Base-by-base conservation (phyloP, 805 yeast species). In the Metahyphopichia silvanorum region DNA sequence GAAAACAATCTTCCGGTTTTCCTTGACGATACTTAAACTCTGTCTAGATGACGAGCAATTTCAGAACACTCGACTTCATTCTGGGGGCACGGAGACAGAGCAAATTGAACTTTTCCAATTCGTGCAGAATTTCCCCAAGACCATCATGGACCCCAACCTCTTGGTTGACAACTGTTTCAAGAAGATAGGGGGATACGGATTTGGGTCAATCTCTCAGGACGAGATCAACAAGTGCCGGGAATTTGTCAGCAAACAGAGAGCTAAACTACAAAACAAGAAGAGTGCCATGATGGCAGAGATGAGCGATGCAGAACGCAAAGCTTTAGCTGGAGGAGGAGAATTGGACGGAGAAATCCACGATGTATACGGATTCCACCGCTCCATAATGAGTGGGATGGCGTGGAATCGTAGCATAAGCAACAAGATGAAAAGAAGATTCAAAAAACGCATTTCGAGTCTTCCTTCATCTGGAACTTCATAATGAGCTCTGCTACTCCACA, bases 91-190 rank as follows among this genome's bases (percentile, higher is more conserved):
- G 13, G 71, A 66, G 35, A 48, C 53, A 34, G 71, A 66, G 33
- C 71, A 65, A 36, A 66, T 66, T 29, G 73, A 68, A 47, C 41
- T 87, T 13, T 93, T 91, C 51, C 97, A 89, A 60, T 69, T 80
- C 21, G 74, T 91, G 43, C 98, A 91, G 57, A 81, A 83, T 39
- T 76, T 73, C 20, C 98, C 98, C 3, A 82, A 81, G 44, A 60
- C 67, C 16, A 47, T 86, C 12, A 47, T 85, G 3, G 83, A 88
- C 54, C 88, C 93, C 2, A 78, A 80, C 42, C 57, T 61, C 5
- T 63, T 88, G 29, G 70, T 88, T 47, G 88, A 82, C 39, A 69
- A 79, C 23, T 85, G 94, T 43, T 89, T 82, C 60, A 80, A 80
- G 47, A 79, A 79, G 36, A 71, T 81, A 29, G 75, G 80, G 16